phyloP scores from a whole-genome alignment of 306 rosid genomes.

The Cucumis hystrix region DNA sequence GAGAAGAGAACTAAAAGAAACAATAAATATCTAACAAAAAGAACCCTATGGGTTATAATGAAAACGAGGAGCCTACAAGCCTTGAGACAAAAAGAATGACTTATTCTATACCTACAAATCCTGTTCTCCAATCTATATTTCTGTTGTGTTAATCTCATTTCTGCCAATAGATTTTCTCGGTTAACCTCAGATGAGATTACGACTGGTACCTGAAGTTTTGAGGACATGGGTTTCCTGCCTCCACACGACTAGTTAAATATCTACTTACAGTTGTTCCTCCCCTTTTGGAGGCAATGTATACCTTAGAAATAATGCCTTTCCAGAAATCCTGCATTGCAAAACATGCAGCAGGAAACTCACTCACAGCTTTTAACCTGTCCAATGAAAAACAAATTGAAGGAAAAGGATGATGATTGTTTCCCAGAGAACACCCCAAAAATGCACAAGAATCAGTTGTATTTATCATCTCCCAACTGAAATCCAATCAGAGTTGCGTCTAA shows the following conservation, averaged over 20 bases:
- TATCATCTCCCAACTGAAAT: not conserved
- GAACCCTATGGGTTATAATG: not conserved
- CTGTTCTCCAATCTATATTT: not conserved
- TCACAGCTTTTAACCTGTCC: not conserved
- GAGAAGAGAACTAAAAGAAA: not conserved
- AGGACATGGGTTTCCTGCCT: conserved; percentile 1
- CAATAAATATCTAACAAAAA: not conserved
- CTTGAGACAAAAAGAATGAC: not conserved
- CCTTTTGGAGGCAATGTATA: not conserved
- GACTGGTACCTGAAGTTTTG: not conserved
- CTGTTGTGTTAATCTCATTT: conserved; percentile 1
- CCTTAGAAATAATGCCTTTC: conserved; percentile 2
- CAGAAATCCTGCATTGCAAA: not conserved
- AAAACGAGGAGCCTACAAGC: not conserved
- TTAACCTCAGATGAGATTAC: not conserved
- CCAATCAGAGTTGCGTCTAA: not conserved
- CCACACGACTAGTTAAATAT: not conserved
- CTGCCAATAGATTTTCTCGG: not conserved
- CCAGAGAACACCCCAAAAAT: not conserved
- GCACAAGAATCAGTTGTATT: not conserved
- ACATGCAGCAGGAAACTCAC: not conserved
- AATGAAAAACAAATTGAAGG: not conserved
- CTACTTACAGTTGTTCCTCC: conserved; percentile 1
- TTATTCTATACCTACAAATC: not conserved
- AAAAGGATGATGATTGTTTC: not conserved